A percentile compares a stretch with the other conserved stretches of the same genome.
phyloP scores from a whole-genome alignment of 1,284 basidiomycete species.

The Cerrena zonata region DNA sequence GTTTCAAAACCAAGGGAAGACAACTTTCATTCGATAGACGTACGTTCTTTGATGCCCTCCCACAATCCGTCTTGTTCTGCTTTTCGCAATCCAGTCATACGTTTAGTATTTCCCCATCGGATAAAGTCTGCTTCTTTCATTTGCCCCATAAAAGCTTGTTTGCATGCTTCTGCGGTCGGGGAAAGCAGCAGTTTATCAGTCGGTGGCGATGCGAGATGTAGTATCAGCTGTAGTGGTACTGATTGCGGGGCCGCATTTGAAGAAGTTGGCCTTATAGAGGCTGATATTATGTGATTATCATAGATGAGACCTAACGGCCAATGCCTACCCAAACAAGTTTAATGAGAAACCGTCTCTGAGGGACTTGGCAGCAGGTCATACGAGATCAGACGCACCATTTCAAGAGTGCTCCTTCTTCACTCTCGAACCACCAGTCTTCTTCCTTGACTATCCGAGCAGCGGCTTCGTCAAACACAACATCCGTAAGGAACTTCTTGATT shows the following conservation, averaged over 20 bases:
- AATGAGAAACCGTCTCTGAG: neutral
- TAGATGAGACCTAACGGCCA: slow-evolving; percentile 92
- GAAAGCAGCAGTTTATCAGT: slow-evolving; percentile 78
- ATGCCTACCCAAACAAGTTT: slow-evolving; percentile 57
- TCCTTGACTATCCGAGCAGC: slow-evolving; percentile 69
- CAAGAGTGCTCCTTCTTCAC: slow-evolving; percentile 63
- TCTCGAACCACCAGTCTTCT: slow-evolving; percentile 93
- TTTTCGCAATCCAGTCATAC: slow-evolving; percentile 83
- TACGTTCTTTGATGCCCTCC: slow-evolving; percentile 88
- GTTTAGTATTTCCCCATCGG: slow-evolving; percentile 88
- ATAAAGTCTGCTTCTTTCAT: slow-evolving; percentile 93
- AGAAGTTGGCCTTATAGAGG: slow-evolving; percentile 45
- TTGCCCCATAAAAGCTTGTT: slow-evolving; percentile 87
- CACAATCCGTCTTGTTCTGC: slow-evolving; percentile 89
- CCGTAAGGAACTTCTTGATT: slow-evolving; percentile 78
- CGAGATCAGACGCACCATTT: slow-evolving; percentile 62
- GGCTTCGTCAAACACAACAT: slow-evolving; percentile 82
- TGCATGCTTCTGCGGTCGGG: slow-evolving; percentile 76
- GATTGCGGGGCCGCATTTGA: slow-evolving; percentile 39
- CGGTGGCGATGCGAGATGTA: slow-evolving; percentile 83
- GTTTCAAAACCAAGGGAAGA: neutral
- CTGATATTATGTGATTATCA: slow-evolving; percentile 69
- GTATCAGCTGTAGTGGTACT: slow-evolving; percentile 66
- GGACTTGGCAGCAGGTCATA: neutral
- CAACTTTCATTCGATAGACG: slow-evolving; percentile 30